Conservation (phyloP, 1,284 basidiomycete species). For the Phlebopus sp. region DNA sequence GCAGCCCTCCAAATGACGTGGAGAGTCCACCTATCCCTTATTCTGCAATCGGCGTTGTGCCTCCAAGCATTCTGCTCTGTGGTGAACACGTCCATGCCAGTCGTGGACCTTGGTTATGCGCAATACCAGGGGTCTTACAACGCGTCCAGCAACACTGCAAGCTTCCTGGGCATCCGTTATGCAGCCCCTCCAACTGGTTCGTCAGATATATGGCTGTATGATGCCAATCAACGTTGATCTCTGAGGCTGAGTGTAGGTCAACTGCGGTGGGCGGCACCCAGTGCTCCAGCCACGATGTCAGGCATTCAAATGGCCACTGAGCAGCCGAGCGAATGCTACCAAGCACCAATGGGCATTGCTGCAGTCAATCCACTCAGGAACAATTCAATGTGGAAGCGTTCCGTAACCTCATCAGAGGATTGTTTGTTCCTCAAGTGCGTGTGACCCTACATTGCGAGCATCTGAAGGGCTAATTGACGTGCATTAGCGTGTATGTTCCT, state of each 20-base stretch:
- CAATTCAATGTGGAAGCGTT: slow-evolving; percentile 1
- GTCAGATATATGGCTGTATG: background rate
- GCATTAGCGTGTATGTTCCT: slow-evolving; percentile 6
- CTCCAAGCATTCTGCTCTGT: background rate
- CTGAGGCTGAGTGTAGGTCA: slow-evolving; percentile 1
- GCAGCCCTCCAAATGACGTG: background rate
- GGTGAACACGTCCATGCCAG: background rate
- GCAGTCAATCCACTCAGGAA: background rate
- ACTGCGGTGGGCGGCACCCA: slow-evolving; percentile 8
- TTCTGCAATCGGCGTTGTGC: background rate
- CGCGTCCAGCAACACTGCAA: slow-evolving; percentile 6
- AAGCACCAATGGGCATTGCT: background rate
- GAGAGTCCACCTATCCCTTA: background rate
- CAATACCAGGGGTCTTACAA: slow-evolving; percentile 8
- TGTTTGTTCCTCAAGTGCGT: slow-evolving; percentile 8
- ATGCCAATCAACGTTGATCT: background rate
- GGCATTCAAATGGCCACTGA: slow-evolving; percentile 8
- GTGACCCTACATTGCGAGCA: background rate
- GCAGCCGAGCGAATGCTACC: slow-evolving; percentile 9
- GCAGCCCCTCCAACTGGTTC: slow-evolving; percentile 10
- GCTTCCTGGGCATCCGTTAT: slow-evolving; percentile 12
- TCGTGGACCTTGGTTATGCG: slow-evolving; percentile 9
- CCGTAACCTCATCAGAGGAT: slow-evolving; percentile 1
- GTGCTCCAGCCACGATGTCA: slow-evolving; percentile 4
- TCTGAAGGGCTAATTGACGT: background rate